Conservation (phyloP, 768 basidiomycete species). For the Leccinum ochraceum region DNA sequence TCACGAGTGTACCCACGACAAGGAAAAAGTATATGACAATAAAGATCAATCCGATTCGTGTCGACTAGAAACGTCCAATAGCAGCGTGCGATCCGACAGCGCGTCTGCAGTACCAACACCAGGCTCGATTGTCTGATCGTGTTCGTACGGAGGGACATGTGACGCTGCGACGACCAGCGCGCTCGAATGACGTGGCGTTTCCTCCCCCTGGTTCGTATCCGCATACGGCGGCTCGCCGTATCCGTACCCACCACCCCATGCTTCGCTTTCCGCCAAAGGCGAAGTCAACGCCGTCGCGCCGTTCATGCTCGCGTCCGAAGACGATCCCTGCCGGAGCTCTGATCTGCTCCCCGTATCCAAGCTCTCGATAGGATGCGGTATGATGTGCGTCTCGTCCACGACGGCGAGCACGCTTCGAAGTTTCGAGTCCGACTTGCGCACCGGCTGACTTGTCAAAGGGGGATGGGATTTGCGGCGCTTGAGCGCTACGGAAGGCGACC, state of each 20-base stretch:
- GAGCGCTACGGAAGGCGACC: constrained; percentile 45
- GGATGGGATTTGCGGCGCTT: constrained; percentile 57
- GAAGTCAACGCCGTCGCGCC: constrained; percentile 9
- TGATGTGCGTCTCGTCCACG: constrained; percentile 58
- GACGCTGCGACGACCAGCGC: constrained; percentile 22
- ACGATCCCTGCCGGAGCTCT: constrained; percentile 26
- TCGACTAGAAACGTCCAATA: constrained; percentile 16
- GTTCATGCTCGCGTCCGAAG: constrained; percentile 30
- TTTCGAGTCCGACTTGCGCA: constrained; percentile 64
- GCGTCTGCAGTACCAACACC: constrained; percentile 18
- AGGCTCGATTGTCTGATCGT: constrained; percentile 24
- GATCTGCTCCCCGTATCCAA: constrained; percentile 16
- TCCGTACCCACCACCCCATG: constrained; percentile 40
- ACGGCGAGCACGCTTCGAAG: constrained; percentile 71
- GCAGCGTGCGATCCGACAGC: constrained; percentile 32
- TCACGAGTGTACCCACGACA: neutral
- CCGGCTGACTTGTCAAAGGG: constrained; percentile 36
- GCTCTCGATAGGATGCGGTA: constrained; percentile 34
- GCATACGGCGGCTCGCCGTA: constrained; percentile 42
- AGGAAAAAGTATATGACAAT: neutral
- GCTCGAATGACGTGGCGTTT: constrained; percentile 48
- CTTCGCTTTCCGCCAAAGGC: constrained; percentile 30
- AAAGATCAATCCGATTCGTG: constrained; percentile 17
- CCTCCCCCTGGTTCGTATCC: constrained; percentile 35
- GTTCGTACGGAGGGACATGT: constrained; percentile 23